Base-by-base conservation (phyloP, 2,329 filamentous ascomycete genomes). In the Scortechinia acanthostroma region DNA sequence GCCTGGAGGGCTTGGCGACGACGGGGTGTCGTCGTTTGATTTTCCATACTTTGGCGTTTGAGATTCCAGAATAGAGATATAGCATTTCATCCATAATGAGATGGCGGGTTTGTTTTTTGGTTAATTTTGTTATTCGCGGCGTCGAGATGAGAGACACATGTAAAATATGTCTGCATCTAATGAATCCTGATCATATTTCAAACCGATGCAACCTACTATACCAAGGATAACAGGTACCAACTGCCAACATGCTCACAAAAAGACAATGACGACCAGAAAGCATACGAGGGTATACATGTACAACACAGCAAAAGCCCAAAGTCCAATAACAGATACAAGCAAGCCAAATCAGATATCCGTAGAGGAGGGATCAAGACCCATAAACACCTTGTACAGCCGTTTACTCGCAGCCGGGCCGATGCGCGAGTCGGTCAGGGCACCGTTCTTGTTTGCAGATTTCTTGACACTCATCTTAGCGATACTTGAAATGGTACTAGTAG, bases 361-460 rank as follows among this genome's bases (percentile, higher is more conserved):
- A 1, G 66, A 66, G 6, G 58, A 48, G 21, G 68, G 62, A 53
- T 73, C 68, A 42, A 61, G 50, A 2, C 67, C 66, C 52, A 65
- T 71, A 48, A 73, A 73, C 2, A 73, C 66, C 54, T 69, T 71
- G 51, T 69, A 68, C 46, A 73, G 47, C 22, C 70, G 61, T 49
- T 57, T 65, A 48, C 69, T 72, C 4, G 68, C 60, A 20, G 68
- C 65, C n/a, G 67, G 69, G 0, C 70, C 70, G 40, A 73, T 62
- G 14, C 64, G 60, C 6, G 64, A 58, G 30, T 71, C 66, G 2
- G 68, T 65, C 45, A 67, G 49, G 1, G 59, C 63, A 20, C 69
- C 69, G 46, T 64, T 68, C 48, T 61, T 67, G 49, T 73, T 72
- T 33, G 66, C 65, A 13, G 62, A 67, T 67, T 72, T 73, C 60